Conservation (phyloP, 2,329 filamentous ascomycete species). For the Pseudogymnoascus sp. region DNA sequence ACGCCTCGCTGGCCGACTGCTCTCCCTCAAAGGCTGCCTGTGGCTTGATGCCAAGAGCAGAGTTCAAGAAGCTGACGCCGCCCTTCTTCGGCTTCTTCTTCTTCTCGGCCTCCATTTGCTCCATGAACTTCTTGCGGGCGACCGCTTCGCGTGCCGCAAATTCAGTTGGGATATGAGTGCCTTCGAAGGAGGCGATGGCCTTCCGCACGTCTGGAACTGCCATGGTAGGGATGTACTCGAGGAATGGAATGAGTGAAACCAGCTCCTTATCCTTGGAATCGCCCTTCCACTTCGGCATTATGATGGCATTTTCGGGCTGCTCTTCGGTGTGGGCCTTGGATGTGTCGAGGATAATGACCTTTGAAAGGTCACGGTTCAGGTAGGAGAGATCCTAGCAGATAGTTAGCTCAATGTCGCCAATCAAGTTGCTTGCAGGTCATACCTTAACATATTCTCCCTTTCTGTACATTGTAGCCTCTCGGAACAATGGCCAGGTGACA, state of each 20-base stretch:
- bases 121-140: constrained; percentile 76
- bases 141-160: constrained; percentile 83
- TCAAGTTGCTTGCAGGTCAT: constrained; percentile 21
- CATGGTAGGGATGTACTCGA: constrained; percentile 96
- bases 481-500: constrained; percentile 89
- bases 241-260: constrained; percentile 84
- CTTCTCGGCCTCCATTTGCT: constrained; percentile 62
- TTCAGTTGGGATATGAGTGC: constrained; percentile 80
- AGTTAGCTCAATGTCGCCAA: constrained; percentile 18
- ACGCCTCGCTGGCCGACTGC: constrained; percentile 62
- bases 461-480: constrained; percentile 95
- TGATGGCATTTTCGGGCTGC: constrained; percentile 94
- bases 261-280: constrained; percentile 76
- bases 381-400: constrained; percentile 77
- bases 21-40: constrained; percentile 63
- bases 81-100: constrained; percentile 52
- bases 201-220: constrained; percentile 79
- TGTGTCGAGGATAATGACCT: constrained; percentile 91
- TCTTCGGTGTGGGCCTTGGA: constrained; percentile 71
- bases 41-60: constrained; percentile 70
- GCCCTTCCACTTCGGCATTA: constrained; percentile 85
- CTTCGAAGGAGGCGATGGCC: constrained; percentile 80
- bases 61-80: constrained; percentile 61
- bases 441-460: constrained; percentile 96
- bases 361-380: constrained; percentile 89